Evolutionary conservation across 1,139 yeast species (phyloP).

Genomic region (Pichia sp.): DNA sequence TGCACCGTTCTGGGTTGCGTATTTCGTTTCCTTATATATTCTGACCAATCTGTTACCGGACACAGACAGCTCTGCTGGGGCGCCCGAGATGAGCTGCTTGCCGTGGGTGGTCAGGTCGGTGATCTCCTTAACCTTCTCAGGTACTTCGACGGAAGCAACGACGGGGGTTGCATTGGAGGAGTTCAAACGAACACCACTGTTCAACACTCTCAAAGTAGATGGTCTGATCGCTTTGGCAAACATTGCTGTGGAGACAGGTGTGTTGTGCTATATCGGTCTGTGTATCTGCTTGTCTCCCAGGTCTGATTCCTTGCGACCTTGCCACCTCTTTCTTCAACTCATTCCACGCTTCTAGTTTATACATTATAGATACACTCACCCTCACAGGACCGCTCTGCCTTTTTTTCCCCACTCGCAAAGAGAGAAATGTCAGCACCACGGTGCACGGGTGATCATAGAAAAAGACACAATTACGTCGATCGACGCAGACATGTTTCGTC

Average conservation of each 20-base stretch:
- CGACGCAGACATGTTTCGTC: background rate
- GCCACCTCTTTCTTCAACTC: no score
- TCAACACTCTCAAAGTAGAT: background rate
- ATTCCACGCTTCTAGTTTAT: background rate
- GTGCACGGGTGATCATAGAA: background rate
- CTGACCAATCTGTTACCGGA: constrained; percentile 63
- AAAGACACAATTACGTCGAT: background rate
- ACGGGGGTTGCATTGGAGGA: constrained; percentile 15
- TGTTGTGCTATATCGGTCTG: background rate
- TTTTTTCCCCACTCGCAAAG: background rate
- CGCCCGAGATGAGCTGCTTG: constrained; percentile 74
- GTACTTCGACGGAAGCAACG: constrained; percentile 19
- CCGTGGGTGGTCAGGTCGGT: constrained; percentile 32
- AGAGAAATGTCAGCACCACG: background rate
- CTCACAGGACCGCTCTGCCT: background rate
- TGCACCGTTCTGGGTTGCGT: constrained; percentile 76
- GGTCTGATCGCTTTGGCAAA: constrained; percentile 13
- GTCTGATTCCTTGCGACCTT: no score
- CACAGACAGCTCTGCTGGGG: constrained; percentile 57
- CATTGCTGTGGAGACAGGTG: constrained; percentile 6
- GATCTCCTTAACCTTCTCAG: constrained; percentile 22
- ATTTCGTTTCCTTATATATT: constrained; percentile 71
- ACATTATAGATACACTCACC: background rate
- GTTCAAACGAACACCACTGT: constrained; percentile 14
- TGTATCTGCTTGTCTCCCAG: background rate